A percentile compares a stretch with the other conserved stretches of the same genome.
These are phyloP conservation scores for Lumnitzera racemosa DNA, from an alignment of 345 rosid species.

Conservation along the genomic window DNA sequence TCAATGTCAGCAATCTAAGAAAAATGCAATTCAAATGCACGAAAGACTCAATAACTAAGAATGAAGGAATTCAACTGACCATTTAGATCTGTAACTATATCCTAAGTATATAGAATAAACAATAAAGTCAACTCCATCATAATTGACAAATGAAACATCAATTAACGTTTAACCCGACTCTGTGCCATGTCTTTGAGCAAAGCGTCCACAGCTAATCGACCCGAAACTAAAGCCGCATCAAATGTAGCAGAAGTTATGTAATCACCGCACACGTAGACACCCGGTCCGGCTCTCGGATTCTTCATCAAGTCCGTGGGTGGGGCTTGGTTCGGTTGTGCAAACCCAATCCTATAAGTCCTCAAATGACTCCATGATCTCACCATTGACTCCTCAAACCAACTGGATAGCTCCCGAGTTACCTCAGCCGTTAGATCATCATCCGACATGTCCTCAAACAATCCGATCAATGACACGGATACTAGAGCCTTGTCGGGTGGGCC, in stretches of 20 bases:
- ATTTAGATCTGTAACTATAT: no score
- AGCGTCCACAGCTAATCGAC: constrained; percentile 73
- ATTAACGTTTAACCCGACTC: neutral
- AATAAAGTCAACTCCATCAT: no score
- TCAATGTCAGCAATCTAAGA: no score
- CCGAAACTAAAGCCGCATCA: constrained; percentile 88
- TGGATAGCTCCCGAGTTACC: constrained; percentile 50
- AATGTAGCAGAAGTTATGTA: constrained; percentile 75
- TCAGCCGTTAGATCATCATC: constrained; percentile 44
- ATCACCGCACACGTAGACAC: constrained; percentile 69
- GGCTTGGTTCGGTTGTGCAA: constrained; percentile 80
- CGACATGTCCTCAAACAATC: constrained; percentile 38
- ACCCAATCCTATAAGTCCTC: constrained; percentile 59
- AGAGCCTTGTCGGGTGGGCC: constrained; percentile 65
- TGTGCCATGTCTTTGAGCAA: constrained; percentile 34
- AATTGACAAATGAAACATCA: neutral
- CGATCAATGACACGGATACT: constrained; percentile 74
- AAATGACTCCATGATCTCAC: constrained; percentile 67
- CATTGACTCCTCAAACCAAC: constrained; percentile 53
- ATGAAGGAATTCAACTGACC: no score
- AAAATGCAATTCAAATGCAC: no score
- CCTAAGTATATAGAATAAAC: no score
- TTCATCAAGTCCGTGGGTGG: constrained; percentile 72
- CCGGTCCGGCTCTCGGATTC: constrained; percentile 29
- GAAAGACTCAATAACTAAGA: no score